Conservation (phyloP, 2,329 filamentous ascomycete species). For the Colletotrichum gloeosporioides region DNA sequence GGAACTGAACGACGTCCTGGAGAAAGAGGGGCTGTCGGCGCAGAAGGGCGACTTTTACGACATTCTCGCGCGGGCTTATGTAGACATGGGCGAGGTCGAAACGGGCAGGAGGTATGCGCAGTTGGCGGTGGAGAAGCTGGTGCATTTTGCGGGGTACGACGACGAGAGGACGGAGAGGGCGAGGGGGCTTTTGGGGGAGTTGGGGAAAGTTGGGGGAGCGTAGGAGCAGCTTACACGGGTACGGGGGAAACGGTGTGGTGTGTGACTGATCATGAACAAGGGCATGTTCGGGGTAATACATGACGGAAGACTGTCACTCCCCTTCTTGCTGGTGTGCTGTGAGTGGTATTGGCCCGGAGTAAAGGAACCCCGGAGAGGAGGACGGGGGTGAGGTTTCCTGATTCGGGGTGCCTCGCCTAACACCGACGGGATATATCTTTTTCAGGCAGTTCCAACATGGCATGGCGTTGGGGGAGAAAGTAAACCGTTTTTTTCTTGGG, state of each 20-base stretch:
- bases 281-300: not conserved
- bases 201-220: slow-evolving; percentile 5
- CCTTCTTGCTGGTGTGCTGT: not conserved
- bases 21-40: slow-evolving; percentile 27
- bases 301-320: not conserved
- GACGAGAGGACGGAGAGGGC: slow-evolving; percentile 25
- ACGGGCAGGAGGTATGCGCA: slow-evolving; percentile 24
- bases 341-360: not conserved
- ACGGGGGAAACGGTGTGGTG: not conserved
- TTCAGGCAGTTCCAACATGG: not conserved
- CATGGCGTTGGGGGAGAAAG: not conserved
- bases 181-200: slow-evolving; percentile 3
- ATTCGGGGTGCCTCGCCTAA: not conserved
- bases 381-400: not conserved
- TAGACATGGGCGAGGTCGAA: slow-evolving; percentile 23
- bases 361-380: not conserved
- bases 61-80: slow-evolving; percentile 25
- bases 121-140: slow-evolving; percentile 25
- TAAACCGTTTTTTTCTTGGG: not conserved
- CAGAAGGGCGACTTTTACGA: slow-evolving; percentile 29
- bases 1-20: slow-evolving; percentile 24
- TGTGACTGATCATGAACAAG: not conserved
- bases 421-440: not conserved
- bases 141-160: slow-evolving; percentile 25
- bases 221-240: not conserved